Conservation (phyloP, 495 filamentous ascomycete genomes). For the Xylaria nigripes region DNA sequence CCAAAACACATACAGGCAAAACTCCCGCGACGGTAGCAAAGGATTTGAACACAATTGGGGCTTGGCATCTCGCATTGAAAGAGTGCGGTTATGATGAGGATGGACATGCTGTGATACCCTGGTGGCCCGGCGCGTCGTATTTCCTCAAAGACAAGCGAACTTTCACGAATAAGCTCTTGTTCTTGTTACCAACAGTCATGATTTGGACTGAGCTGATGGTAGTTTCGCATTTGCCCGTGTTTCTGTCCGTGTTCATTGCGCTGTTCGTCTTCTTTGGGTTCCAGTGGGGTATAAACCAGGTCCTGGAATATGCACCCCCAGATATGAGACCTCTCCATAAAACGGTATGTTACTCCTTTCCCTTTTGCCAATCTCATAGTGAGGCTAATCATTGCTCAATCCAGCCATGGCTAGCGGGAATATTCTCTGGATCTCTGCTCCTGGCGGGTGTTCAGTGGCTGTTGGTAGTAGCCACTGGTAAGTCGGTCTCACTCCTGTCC, state of each 20-base stretch:
- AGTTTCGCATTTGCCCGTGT: slow-evolving; percentile 65
- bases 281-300: slow-evolving; percentile 70
- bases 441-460: slow-evolving; percentile 73
- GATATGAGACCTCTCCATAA: slow-evolving; percentile 83
- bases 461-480: slow-evolving; percentile 57
- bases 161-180: slow-evolving; percentile 81
- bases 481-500: slow-evolving; percentile 3
- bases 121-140: slow-evolving; percentile 48
- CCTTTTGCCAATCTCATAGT: neutral
- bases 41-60: slow-evolving; percentile 76
- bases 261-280: slow-evolving; percentile 57
- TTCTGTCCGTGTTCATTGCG: slow-evolving; percentile 62
- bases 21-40: slow-evolving; percentile 72
- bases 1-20: slow-evolving; percentile 78
- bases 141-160: slow-evolving; percentile 61
- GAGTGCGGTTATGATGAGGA: slow-evolving; percentile 80
- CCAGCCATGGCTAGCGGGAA: slow-evolving; percentile 83
- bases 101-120: slow-evolving; percentile 55
- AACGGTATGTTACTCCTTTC: slow-evolving; percentile 52
- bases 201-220: slow-evolving; percentile 62
- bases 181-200: slow-evolving; percentile 76
- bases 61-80: slow-evolving; percentile 76
- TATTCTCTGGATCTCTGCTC: slow-evolving; percentile 83
- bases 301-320: slow-evolving; percentile 68
- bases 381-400: slow-evolving; percentile 19